Percentiles rank a stretch among this genome's conserved stretches.
Evolutionary conservation across 2,329 filamentous ascomycete genomes (phyloP).

Genomic region (Calonectria pseudoturangicola): DNA sequence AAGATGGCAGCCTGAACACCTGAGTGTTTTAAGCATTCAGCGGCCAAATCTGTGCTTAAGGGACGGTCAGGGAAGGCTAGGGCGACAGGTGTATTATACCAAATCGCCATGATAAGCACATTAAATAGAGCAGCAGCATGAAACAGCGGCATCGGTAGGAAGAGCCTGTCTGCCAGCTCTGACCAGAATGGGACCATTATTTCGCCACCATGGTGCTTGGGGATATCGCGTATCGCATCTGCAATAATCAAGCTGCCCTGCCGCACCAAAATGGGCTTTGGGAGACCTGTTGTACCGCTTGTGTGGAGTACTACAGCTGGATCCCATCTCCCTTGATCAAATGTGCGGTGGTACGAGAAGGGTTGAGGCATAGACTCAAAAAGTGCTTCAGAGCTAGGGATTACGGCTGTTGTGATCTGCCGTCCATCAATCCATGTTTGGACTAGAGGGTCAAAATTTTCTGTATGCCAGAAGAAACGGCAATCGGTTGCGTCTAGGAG

Average conservation of each 20-base stretch:
- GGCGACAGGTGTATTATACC: conserved; percentile 45
- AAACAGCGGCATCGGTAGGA: conserved; percentile 50
- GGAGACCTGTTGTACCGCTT: conserved; percentile 60
- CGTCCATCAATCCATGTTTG: conserved; percentile 8
- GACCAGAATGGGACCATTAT: conserved; percentile 12
- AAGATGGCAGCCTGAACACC: conserved; percentile 55
- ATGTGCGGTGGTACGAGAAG: conserved; percentile 57
- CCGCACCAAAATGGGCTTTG: conserved; percentile 52
- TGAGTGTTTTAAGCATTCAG: conserved; percentile 56
- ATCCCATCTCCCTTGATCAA: conserved; percentile 54
- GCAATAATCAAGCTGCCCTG: conserved; percentile 46
- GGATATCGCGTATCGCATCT: conserved; percentile 33
- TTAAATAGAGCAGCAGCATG: conserved; percentile 46
- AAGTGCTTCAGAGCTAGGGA: conserved; percentile 33
- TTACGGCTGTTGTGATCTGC: conserved; percentile 45
- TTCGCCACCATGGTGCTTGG: conserved; percentile 23
- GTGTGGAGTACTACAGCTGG: conserved; percentile 59
- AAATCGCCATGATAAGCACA: conserved; percentile 34
- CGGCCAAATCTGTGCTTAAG: conserved; percentile 59
- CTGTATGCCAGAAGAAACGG: conserved; percentile 31
- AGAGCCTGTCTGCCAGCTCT: conserved; percentile 22
- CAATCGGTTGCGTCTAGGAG: conserved; percentile 55
- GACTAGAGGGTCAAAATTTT: neutral
- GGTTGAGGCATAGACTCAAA: conserved; percentile 31
- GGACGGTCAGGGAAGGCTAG: conserved; percentile 59